Conservation (phyloP, 805 yeast species). For the Wickerhamiella galacta region DNA sequence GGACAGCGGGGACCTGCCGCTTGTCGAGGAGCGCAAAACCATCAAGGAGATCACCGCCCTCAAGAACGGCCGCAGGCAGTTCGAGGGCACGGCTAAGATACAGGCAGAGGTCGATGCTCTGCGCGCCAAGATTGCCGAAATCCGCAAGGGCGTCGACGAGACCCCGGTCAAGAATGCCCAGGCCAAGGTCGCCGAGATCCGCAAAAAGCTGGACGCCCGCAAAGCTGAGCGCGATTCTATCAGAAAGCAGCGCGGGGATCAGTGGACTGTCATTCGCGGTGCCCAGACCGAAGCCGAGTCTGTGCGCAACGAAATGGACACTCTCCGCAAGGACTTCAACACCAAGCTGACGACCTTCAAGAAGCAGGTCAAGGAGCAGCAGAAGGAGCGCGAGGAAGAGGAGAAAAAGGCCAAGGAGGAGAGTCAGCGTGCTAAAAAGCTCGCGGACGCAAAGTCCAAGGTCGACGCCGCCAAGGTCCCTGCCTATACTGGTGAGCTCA, state of each 20-base stretch:
- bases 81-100: conserved; percentile 50
- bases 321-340: conserved; percentile 44
- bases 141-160: conserved; percentile 49
- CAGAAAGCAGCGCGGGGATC: conserved; percentile 44
- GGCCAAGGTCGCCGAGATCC: conserved; percentile 52
- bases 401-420: conserved; percentile 45
- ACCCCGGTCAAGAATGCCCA: conserved; percentile 45
- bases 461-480: conserved; percentile 57
- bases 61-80: conserved; percentile 67
- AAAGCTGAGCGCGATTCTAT: conserved; percentile 50
- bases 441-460: conserved; percentile 52
- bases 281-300: conserved; percentile 52
- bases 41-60: conserved; percentile 74
- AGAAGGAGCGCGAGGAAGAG: conserved; percentile 58
- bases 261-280: conserved; percentile 24
- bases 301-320: conserved; percentile 34
- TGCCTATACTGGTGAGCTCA: conserved; percentile 69
- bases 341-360: conserved; percentile 59
- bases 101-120: conserved; percentile 70
- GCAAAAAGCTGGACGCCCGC: conserved; percentile 48
- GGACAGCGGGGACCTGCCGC: conserved; percentile 60
- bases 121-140: conserved; percentile 53
- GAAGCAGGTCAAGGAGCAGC: conserved; percentile 51
- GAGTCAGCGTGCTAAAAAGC: conserved; percentile 31
- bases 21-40: conserved; percentile 78